phyloP scores from a whole-genome alignment of 495 filamentous ascomycete genomes.

The Stereocaulon alpinum region DNA sequence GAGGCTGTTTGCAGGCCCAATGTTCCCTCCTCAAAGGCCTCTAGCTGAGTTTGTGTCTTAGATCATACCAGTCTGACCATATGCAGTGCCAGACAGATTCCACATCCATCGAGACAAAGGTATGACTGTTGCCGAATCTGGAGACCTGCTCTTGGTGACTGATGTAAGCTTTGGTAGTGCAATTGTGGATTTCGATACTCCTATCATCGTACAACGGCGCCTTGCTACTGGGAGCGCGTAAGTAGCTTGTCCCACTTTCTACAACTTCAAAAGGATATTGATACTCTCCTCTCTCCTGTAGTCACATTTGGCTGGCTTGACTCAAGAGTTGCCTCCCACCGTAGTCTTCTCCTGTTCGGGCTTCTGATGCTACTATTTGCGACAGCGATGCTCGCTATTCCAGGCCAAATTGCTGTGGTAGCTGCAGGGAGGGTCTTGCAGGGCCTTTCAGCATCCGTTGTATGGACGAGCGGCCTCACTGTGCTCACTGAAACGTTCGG shows the following conservation, averaged over 20 bases:
- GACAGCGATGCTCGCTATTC: no score
- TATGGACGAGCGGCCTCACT: conserved; percentile 16
- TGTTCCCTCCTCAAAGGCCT: conserved; percentile 29
- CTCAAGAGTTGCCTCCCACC: not conserved
- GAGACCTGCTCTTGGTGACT: no score
- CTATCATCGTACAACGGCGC: conserved; percentile 63
- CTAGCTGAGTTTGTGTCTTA: not conserved
- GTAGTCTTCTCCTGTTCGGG: conserved; percentile 7
- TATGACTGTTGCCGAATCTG: not conserved
- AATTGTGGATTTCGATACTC: conserved; percentile 65
- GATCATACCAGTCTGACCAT: conserved; percentile 13
- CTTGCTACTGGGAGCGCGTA: conserved; percentile 47
- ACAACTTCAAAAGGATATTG: no score
- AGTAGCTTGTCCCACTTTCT: conserved; percentile 14
- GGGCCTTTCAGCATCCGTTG: not conserved
- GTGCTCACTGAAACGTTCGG: conserved; percentile 21
- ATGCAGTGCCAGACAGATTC: conserved; percentile 13
- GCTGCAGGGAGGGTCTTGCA: not conserved
- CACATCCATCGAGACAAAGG: conserved; percentile 5
- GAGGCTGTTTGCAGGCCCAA: conserved; percentile 54
- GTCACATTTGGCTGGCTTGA: conserved; percentile 10
- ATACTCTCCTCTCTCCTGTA: not conserved
- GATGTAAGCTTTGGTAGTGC: conserved; percentile 17
- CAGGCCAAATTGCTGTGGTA: no score
- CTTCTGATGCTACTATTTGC: not conserved